Percentiles rank a stretch among this genome's conserved stretches.
These are phyloP conservation scores for Tubosaeta sp. DNA, from an alignment of 768 basidiomycete genomes.

Conservation along the genomic window DNA sequence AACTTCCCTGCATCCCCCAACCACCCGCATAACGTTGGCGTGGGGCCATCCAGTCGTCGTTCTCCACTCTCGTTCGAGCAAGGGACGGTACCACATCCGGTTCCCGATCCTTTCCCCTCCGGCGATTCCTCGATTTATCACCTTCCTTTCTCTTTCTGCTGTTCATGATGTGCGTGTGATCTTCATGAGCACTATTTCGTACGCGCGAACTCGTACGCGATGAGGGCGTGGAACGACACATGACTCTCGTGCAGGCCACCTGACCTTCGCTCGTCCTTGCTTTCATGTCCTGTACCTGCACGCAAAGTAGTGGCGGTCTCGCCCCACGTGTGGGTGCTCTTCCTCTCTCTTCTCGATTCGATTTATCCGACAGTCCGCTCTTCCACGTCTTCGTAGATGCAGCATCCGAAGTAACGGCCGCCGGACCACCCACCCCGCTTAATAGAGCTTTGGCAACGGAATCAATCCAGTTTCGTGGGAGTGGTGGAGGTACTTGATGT, in stretches of 20 bases:
- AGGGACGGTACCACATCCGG: constrained; percentile 51
- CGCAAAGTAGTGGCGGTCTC: constrained; percentile 32
- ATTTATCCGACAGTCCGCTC: constrained; percentile 22
- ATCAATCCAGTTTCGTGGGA: constrained; percentile 69
- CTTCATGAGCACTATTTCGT: constrained; percentile 23
- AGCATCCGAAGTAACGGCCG: constrained; percentile 26
- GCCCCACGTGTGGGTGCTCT: constrained; percentile 6
- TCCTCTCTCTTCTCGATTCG: constrained; percentile 21
- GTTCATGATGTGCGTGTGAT: constrained; percentile 6
- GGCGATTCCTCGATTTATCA: constrained; percentile 16
- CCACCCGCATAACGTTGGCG: constrained; percentile 32
- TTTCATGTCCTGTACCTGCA: constrained; percentile 31
- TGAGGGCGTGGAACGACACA: constrained; percentile 67
- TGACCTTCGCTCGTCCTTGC: constrained; percentile 26
- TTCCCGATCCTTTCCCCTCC: constrained; percentile 28
- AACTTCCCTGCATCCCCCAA: constrained; percentile 26
- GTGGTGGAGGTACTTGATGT: constrained; percentile 40
- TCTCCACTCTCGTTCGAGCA: constrained; percentile 56
- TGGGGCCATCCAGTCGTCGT: constrained; percentile 46
- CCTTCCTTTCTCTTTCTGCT: constrained; percentile 24
- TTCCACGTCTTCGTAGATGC: constrained; percentile 23
- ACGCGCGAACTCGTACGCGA: constrained; percentile 53
- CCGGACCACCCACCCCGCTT: constrained; percentile 43
- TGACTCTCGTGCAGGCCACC: constrained; percentile 52
- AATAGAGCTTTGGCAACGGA: constrained; percentile 63